Conservation (phyloP, 2,329 filamentous ascomycete genomes). For the Ceratocystis ficicola region DNA sequence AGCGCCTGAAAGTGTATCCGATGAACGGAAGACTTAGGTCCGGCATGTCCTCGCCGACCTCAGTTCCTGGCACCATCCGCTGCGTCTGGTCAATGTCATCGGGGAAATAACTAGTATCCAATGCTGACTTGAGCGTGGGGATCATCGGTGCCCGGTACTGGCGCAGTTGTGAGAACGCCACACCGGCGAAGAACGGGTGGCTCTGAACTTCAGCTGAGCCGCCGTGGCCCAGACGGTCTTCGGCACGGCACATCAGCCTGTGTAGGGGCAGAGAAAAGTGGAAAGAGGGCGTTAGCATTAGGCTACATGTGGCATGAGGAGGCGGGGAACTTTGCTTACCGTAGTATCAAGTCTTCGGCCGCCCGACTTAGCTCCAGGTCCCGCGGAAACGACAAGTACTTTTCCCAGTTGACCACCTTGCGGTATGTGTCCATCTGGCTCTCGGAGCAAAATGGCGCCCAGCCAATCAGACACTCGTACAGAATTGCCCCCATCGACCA, state of each 20-base stretch:
- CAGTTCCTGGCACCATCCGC: conserved; percentile 18
- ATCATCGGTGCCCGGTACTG: conserved; percentile 93
- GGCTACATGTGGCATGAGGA: neutral
- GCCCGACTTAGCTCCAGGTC: conserved; percentile 81
- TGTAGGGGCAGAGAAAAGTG: neutral
- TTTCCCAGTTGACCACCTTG: conserved; percentile 98
- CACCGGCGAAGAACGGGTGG: conserved; percentile 92
- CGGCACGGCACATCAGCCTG: conserved; percentile 86
- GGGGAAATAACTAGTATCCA: conserved; percentile 97
- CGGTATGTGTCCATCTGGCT: conserved; percentile 96
- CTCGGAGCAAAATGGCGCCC: conserved; percentile 97
- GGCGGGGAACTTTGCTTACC: conserved; percentile 41
- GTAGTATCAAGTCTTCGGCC: conserved; percentile 83
- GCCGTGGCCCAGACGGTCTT: conserved; percentile 76
- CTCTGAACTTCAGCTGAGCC: conserved; percentile 86
- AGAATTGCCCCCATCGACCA: conserved; percentile 98
- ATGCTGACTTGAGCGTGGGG: conserved; percentile 80
- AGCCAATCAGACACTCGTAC: conserved; percentile 97
- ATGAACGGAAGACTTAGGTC: conserved; percentile 83
- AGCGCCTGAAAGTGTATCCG: conserved; percentile 28
- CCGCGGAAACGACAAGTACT: conserved; percentile 90
- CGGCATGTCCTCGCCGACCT: conserved; percentile 55
- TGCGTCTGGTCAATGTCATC: conserved; percentile 97
- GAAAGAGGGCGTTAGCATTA: conserved; percentile 21
- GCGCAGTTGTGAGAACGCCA: conserved; percentile 86